Conservation (phyloP, 257 asterid species). For the Schizonepeta tenuifolia region DNA sequence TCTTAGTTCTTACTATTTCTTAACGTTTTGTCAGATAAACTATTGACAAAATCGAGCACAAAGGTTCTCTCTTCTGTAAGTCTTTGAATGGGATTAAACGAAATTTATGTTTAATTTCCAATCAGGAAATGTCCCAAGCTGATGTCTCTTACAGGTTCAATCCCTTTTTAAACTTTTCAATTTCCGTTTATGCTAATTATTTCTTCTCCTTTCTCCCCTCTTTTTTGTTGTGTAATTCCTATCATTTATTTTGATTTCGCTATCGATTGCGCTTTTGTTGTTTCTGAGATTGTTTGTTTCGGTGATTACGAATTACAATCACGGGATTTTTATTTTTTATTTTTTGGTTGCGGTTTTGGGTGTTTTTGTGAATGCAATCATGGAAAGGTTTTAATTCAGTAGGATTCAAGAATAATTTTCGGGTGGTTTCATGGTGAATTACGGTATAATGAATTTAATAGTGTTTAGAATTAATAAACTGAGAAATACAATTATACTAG, state of each 20-base stretch:
- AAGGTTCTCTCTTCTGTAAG: neutral
- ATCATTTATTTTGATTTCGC: constrained; percentile 2
- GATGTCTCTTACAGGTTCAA: constrained; percentile 70
- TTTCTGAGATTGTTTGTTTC: constrained; percentile 16
- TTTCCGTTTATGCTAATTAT: neutral
- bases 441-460: neutral
- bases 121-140: constrained; percentile 61
- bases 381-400: neutral
- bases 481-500: neutral
- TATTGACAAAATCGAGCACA: constrained; percentile 20
- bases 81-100: constrained; percentile 34
- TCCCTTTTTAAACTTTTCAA: neutral
- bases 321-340: neutral
- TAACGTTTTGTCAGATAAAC: constrained; percentile 2
- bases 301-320: neutral
- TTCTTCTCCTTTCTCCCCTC: neutral
- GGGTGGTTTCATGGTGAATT: neutral
- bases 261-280: constrained; percentile 10
- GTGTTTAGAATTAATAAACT: neutral
- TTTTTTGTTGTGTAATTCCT: neutral
- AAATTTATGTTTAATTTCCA: constrained; percentile 26
- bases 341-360: neutral
- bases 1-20: too few relatives aligned
- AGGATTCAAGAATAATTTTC: neutral
- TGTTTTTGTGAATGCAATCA: neutral